These are phyloP conservation scores for Phaeosphaeria sp. DNA, from an alignment of 2,329 filamentous ascomycete genomes.

Conservation along the genomic window DNA sequence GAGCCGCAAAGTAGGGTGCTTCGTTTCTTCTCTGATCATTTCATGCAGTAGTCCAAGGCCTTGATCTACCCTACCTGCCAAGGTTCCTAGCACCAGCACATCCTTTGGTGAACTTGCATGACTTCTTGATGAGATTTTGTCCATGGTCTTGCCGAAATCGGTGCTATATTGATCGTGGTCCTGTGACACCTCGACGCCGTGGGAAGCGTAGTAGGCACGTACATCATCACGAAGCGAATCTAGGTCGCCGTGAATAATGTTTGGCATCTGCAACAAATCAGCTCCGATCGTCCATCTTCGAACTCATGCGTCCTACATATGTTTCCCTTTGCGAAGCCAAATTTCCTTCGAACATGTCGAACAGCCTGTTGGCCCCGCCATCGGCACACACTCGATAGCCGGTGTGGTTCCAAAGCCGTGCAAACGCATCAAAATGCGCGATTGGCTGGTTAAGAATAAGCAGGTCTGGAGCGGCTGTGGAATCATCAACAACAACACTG, in stretches of 20 bases:
- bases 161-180: slow-evolving; percentile 86
- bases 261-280: slow-evolving; percentile 41
- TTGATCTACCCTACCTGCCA: slow-evolving; percentile 92
- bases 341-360: slow-evolving; percentile 54
- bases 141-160: slow-evolving; percentile 84
- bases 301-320: slow-evolving; percentile 34
- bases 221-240: slow-evolving; percentile 77
- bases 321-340: slow-evolving; percentile 25
- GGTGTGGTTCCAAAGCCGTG: slow-evolving; percentile 60
- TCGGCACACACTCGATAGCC: slow-evolving; percentile 80
- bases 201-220: slow-evolving; percentile 69
- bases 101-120: slow-evolving; percentile 51
- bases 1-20: slow-evolving; percentile 58
- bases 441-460: slow-evolving; percentile 56
- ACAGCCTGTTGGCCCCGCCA: slow-evolving; percentile 84
- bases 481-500: slow-evolving; percentile 18
- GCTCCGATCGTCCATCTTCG: slow-evolving; percentile 1
- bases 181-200: slow-evolving; percentile 68
- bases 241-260: slow-evolving; percentile 86
- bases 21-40: slow-evolving; percentile 64
- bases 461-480: slow-evolving; percentile 40
- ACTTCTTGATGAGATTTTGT: slow-evolving; percentile 61
- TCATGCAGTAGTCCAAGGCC: slow-evolving; percentile 89
- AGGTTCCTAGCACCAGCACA: slow-evolving; percentile 82
- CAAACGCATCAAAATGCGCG: slow-evolving; percentile 57